Conservation (phyloP, 2,329 filamentous ascomycete species). For the Aspergillus quadricinctus region DNA sequence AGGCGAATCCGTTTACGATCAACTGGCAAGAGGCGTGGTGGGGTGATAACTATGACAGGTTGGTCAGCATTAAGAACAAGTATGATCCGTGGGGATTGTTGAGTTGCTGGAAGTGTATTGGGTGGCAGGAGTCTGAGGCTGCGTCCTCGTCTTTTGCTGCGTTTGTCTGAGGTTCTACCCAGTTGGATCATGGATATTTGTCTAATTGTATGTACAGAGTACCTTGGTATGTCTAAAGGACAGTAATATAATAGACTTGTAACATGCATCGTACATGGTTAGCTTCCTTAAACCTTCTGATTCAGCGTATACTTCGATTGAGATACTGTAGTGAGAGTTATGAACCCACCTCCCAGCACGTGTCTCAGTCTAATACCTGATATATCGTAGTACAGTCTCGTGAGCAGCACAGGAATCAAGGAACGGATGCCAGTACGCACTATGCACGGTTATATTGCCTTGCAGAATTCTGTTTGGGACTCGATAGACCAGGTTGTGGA, state of each 20-base stretch:
- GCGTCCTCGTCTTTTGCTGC: constrained; percentile 9
- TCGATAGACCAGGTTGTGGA: not conserved
- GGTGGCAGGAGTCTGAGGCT: constrained; percentile 10
- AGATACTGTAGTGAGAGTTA: too few species aligned
- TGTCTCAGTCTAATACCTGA: not conserved
- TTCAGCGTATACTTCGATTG: too few species aligned
- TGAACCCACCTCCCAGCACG: too few species aligned
- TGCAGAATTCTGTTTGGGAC: too few species aligned
- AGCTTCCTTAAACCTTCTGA: too few species aligned
- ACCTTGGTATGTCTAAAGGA: too few species aligned
- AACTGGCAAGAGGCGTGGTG: constrained; percentile 18
- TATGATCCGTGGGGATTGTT: constrained; percentile 15
- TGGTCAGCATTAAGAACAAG: constrained; percentile 16
- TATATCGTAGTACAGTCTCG: too few species aligned
- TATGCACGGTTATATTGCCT: not conserved
- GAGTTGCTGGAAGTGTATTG: constrained; percentile 17
- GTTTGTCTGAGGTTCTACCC: not conserved
- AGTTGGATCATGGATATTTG: too few species aligned
- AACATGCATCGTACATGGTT: too few species aligned
- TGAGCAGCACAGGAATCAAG: not conserved
- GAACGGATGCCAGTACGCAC: not conserved
- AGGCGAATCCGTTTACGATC: constrained; percentile 15
- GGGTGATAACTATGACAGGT: constrained; percentile 16
- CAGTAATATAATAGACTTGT: too few species aligned
- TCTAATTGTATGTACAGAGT: too few species aligned